A percentile compares a stretch with the other conserved stretches of the same genome.
Evolutionary conservation across 2,329 filamentous ascomycete species (phyloP).

Genomic region (Orbilia brochopaga): DNA sequence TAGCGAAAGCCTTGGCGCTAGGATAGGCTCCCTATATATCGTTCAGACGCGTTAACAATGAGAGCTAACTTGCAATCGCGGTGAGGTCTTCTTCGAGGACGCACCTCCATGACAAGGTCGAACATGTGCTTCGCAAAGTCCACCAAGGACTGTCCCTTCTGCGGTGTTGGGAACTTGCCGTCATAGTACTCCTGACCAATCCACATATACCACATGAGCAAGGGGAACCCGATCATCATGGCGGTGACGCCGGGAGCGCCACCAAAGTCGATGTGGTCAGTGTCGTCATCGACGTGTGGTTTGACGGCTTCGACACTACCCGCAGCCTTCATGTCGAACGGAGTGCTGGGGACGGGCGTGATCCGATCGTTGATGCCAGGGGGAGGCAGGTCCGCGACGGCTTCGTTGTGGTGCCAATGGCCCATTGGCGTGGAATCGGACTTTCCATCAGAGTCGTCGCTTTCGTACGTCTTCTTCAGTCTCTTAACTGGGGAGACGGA

Average conservation of each 20-base stretch:
- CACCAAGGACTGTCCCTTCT: constrained; percentile 68
- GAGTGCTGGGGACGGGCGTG: constrained; percentile 37
- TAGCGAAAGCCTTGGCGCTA: constrained; percentile 78
- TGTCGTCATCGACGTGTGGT: constrained; percentile 55
- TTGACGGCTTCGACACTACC: constrained; percentile 38
- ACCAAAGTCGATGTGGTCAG: constrained; percentile 77
- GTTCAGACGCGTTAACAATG: background rate
- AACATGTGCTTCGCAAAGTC: constrained; percentile 77
- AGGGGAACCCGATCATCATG: constrained; percentile 93
- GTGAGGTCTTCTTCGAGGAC: constrained; percentile 1
- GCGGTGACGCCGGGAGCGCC: constrained; percentile 77
- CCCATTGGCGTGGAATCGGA: constrained; percentile 46
- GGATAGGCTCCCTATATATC: constrained; percentile 74
- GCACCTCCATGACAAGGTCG: constrained; percentile 71
- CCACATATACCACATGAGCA: constrained; percentile 99
- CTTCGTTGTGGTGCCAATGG: constrained; percentile 49
- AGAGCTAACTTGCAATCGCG: background rate
- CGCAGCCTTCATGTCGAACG: constrained; percentile 45
- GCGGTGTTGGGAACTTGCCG: constrained; percentile 75
- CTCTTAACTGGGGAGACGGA: constrained; percentile 57
- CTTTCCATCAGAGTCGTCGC: constrained; percentile 56
- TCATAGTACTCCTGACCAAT: constrained; percentile 91
- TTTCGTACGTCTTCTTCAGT: constrained; percentile 56
- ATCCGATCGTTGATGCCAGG: constrained; percentile 58
- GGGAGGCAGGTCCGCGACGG: constrained; percentile 52